Conservation (phyloP, 176 grass and related monocot species). For the Bothriochloa decipiens region DNA sequence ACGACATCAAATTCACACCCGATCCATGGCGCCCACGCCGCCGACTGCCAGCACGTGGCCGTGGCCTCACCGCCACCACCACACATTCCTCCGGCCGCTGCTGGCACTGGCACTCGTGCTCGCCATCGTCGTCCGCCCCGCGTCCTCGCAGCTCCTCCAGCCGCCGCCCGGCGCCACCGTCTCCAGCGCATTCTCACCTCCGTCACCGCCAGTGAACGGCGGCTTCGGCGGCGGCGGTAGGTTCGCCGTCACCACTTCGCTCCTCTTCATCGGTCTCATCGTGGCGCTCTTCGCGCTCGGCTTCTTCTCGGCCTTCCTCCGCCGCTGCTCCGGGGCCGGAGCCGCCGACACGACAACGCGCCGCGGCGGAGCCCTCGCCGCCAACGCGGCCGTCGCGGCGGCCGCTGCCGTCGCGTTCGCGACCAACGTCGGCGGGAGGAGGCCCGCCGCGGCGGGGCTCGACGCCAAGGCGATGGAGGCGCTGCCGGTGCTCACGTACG, state of each 20-base stretch:
- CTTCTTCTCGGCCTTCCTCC: constrained; percentile 69
- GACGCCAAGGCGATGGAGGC: constrained; percentile 54
- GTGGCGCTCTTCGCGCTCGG: constrained; percentile 68
- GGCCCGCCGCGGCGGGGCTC: constrained; percentile 52
- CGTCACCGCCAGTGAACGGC: neutral
- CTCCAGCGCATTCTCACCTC: constrained; percentile 33
- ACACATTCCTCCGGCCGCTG: neutral
- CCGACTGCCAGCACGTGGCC: neutral
- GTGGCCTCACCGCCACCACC: neutral
- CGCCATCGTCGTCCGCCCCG: constrained; percentile 1
- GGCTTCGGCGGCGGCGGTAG: neutral
- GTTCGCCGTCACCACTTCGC: constrained; percentile 50
- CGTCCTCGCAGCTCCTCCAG: constrained; percentile 36
- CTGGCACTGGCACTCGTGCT: neutral
- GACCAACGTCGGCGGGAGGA: constrained; percentile 8
- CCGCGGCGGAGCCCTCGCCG: neutral
- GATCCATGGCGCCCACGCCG: constrained; percentile 39
- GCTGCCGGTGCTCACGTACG: constrained; percentile 73
- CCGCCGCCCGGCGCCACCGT: constrained; percentile 25
- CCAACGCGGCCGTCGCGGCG: constrained; percentile 24
- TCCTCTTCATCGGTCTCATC: constrained; percentile 58
- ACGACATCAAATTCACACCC: neutral
- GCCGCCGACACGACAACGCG: neutral
- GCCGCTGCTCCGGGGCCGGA: constrained; percentile 45
- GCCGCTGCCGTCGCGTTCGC: constrained; percentile 39